A percentile compares a stretch with the other conserved stretches of the same genome.
phyloP scores from a whole-genome alignment of 164 flowering plant genomes.

The Buxus sempervirens region DNA sequence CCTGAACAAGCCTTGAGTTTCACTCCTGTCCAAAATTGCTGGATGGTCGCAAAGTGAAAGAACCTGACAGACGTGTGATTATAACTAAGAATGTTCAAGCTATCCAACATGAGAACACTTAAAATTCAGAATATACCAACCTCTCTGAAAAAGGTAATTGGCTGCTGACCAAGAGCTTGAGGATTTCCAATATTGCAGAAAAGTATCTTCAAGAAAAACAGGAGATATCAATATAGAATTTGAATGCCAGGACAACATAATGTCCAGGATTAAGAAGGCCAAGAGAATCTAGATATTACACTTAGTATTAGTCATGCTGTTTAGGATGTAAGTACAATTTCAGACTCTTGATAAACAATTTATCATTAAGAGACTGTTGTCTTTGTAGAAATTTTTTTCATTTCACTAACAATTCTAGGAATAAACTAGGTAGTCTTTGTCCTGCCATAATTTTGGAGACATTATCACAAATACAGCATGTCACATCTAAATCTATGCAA shows the following conservation, averaged over 20 bases:
- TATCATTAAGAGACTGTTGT: background rate
- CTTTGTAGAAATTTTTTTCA: background rate
- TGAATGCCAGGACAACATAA: too few species aligned
- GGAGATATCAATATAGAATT: background rate
- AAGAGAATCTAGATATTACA: background rate
- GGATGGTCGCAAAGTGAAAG: conserved; percentile 95
- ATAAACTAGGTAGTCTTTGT: too few species aligned
- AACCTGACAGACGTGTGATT: conserved; percentile 41
- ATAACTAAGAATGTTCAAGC: conserved; percentile 7
- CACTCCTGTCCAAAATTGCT: conserved; percentile 66
- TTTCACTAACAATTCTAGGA: too few species aligned
- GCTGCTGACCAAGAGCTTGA: conserved; percentile 97
- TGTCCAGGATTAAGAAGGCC: background rate
- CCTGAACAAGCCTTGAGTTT: conserved; percentile 92
- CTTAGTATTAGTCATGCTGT: background rate
- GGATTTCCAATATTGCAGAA: conserved; percentile 99
- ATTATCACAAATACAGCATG: too few species aligned
- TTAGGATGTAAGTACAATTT: background rate
- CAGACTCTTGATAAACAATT: background rate
- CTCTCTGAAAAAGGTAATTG: conserved; percentile 95
- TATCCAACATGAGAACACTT: background rate
- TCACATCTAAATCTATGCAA: too few species aligned
- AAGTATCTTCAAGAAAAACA: conserved; percentile 55
- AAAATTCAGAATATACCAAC: conserved; percentile 31
- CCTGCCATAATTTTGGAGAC: too few species aligned